Evolutionary conservation across 2,329 filamentous ascomycete genomes (phyloP), one percentile per base, ranked within the genome.

Genomic region (Pseudogymnoascus sp.): DNA sequence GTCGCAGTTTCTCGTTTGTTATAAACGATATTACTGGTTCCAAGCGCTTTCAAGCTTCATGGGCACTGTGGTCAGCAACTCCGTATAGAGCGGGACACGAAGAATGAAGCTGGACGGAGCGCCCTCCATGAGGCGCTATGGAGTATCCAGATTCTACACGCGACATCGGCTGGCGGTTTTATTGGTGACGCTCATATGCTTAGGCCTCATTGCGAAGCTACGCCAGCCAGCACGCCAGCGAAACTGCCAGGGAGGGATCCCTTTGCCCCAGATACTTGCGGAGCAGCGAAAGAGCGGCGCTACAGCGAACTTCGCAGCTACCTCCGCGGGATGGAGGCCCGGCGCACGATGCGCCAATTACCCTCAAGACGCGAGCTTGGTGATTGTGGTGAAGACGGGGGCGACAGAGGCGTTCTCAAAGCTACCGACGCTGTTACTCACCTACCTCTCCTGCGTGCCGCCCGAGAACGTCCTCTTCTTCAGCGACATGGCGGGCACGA

Each of bases 381-480:
- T 81, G 28, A 73, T 84, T 25, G 72, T 84, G 50, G 78, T 85
- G 72, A 84, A 84, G 73, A 85, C 83, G 3, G 82, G 82, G 37
- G 81, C 82, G 2, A 81, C 80, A 42, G 82, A 84, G 69, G 73
- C 80, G 14, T 82, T 77, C 64, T 74, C 77, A 25, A 79, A 78
- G 53, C 72, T 85, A 1, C 81, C 82, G 1, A 82, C 79, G 2
- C 82, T 84, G 66, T 74, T 84, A 16, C 73, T 82, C 69, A 83
- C 82, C 5, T 77, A 77, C 0, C 75, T 84, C 8, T 76, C 75
- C 60, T 84, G 82, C 66, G 68, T 80, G 7, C 73, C 76, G 56
- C 80, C 68, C 21, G 66, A 72, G 2, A 72, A 86, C 67, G 81
- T 79, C 63, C 75, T 84, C 62, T 75, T 86, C 68, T 89, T 84